phyloP scores from a whole-genome alignment of 2,329 filamentous ascomycete genomes.

The Arthrobotrys megalospora region DNA sequence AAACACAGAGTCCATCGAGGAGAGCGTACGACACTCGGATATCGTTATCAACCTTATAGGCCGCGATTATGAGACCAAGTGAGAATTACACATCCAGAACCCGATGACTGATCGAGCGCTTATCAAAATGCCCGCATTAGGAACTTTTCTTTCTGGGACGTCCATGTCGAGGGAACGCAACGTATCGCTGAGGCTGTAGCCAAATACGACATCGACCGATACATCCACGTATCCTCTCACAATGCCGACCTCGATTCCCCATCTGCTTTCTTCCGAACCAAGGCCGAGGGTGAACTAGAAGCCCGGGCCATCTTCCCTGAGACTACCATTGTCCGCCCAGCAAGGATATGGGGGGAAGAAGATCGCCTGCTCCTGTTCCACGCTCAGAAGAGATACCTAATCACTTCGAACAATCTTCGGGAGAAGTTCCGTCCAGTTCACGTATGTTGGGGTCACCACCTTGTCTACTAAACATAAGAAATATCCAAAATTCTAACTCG shows the following conservation, averaged over 20 bases:
- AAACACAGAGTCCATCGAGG: conserved; percentile 95
- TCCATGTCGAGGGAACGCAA: conserved; percentile 92
- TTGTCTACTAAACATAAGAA: neutral
- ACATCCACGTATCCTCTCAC: conserved; percentile 96
- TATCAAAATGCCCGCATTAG: conserved; percentile 70
- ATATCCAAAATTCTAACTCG: conserved; percentile 35
- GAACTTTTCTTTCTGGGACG: conserved; percentile 94
- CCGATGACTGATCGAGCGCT: conserved; percentile 5
- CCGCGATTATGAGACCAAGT: conserved; percentile 96
- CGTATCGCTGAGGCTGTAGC: conserved; percentile 93
- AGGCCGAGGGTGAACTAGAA: conserved; percentile 84
- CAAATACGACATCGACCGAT: conserved; percentile 98
- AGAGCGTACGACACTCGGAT: conserved; percentile 95
- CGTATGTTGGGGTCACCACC: conserved; percentile 70
- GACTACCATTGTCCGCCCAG: conserved; percentile 94
- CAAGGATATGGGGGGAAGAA: conserved; percentile 94
- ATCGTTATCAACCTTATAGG: conserved; percentile 97
- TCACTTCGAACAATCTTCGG: conserved; percentile 94
- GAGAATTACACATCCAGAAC: conserved; percentile 65
- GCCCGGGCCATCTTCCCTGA: conserved; percentile 93
- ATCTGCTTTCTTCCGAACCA: conserved; percentile 92
- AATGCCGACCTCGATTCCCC: conserved; percentile 85
- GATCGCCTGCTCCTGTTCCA: conserved; percentile 91
- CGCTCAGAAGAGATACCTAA: conserved; percentile 82
- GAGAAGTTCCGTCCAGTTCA: conserved; percentile 93